A percentile compares a stretch with the other conserved stretches of the same genome.
Conservation (phyloP, 805 yeast species). For the Barnettozyma californica region DNA sequence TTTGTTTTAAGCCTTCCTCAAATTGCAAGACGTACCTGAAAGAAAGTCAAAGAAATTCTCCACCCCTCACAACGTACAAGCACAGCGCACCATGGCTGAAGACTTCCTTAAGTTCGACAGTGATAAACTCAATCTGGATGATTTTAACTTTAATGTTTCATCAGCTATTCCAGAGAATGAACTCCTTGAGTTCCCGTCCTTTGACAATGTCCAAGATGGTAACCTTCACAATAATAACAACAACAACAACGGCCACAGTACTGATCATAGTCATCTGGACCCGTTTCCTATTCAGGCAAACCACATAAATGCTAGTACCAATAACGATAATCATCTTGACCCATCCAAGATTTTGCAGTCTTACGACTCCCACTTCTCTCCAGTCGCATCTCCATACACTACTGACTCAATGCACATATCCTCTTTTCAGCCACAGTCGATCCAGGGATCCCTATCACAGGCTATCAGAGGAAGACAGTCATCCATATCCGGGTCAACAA, state of each 20-base stretch:
- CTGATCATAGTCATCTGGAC: constrained; percentile 3
- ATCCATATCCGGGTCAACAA: constrained; percentile 5
- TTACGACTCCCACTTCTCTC: constrained; percentile 14
- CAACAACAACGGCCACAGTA: constrained; percentile 1
- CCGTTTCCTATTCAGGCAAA: background rate
- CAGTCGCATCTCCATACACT: constrained; percentile 23
- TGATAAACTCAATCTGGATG: constrained; percentile 20
- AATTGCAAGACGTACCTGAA: background rate
- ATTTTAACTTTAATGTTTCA: constrained; percentile 21
- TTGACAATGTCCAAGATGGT: constrained; percentile 8
- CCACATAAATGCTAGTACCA: background rate
- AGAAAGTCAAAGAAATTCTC: background rate
- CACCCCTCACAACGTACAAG: background rate
- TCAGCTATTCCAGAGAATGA: constrained; percentile 28
- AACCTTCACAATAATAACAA: constrained; percentile 3
- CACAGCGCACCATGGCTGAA: constrained; percentile 17
- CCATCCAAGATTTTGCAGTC: constrained; percentile 10
- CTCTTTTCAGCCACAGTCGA: constrained; percentile 18
- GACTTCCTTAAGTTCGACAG: constrained; percentile 20
- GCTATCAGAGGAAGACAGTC: constrained; percentile 5
- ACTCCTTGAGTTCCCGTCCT: constrained; percentile 18
- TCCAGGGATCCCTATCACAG: constrained; percentile 5
- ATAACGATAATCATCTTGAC: constrained; percentile 4
- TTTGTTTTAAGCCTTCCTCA: background rate
- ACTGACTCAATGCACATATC: constrained; percentile 13